These are phyloP conservation scores for Metschnikowia cerradonensis DNA, from an alignment of 805 yeast species.

Conservation along the genomic window DNA sequence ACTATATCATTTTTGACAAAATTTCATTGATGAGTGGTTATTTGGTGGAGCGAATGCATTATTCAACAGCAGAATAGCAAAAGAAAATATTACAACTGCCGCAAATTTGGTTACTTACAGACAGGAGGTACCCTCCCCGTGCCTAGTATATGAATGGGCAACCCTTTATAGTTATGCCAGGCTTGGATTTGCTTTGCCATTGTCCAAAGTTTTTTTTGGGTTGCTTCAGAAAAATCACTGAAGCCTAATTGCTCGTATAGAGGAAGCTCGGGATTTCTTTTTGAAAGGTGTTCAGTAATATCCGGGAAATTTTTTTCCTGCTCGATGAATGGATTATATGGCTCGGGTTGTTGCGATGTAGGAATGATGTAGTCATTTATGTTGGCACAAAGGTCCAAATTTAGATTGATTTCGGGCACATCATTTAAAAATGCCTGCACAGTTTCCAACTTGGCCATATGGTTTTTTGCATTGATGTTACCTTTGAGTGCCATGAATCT, in stretches of 20 bases:
- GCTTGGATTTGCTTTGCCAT: constrained; percentile 25
- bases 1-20: neutral
- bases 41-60: neutral
- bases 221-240: constrained; percentile 6
- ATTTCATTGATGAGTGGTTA: neutral
- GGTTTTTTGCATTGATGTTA: constrained; percentile 34
- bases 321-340: constrained; percentile 15
- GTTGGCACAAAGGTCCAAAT: constrained; percentile 16
- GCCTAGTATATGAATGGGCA: constrained; percentile 19
- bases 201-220: constrained; percentile 15
- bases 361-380: neutral
- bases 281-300: neutral
- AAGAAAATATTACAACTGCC: neutral
- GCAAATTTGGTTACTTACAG: neutral
- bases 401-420: constrained; percentile 23
- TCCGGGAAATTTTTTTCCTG: constrained; percentile 1
- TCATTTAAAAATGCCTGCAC: constrained; percentile 21
- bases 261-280: neutral
- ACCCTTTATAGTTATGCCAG: constrained; percentile 24
- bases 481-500: constrained; percentile 31
- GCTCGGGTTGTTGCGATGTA: neutral
- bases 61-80: neutral
- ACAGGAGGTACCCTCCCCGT: constrained; percentile 7
- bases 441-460: constrained; percentile 26
- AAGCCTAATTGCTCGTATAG: constrained; percentile 13